phyloP scores from a whole-genome alignment of 139 green algal genomes.

The Pycnococcus provasolii region DNA sequence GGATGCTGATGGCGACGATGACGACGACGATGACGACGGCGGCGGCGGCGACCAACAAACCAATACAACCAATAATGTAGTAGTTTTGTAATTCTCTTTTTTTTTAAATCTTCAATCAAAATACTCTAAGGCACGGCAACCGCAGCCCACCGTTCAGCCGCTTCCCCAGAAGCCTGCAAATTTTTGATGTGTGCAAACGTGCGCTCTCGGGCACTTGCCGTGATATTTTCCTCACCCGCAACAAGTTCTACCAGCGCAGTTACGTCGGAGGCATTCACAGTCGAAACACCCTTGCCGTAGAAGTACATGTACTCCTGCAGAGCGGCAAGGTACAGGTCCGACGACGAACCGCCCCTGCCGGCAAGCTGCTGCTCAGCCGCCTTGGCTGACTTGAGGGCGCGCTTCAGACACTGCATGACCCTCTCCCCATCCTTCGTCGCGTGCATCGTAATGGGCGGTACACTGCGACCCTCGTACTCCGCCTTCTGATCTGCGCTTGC shows the following conservation, averaged over 20 bases:
- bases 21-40: too few relatives aligned
- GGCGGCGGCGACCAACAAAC: too few relatives aligned
- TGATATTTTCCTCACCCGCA: too few relatives aligned
- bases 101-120: too few relatives aligned
- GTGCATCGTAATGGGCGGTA: not conserved
- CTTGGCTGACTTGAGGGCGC: conserved; percentile 65
- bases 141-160: too few relatives aligned
- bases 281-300: conserved; percentile 29
- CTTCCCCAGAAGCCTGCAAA: too few relatives aligned
- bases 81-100: too few relatives aligned
- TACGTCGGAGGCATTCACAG: conserved; percentile 13
- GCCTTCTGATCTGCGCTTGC: not conserved
- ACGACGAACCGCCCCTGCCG: conserved; percentile 7
- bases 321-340: conserved; percentile 65
- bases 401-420: conserved; percentile 64
- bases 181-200: too few relatives aligned
- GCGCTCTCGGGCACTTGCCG: too few relatives aligned
- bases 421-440: conserved; percentile 29
- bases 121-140: too few relatives aligned
- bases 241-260: conserved; percentile 26
- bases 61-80: too few relatives aligned
- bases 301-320: conserved; percentile 57
- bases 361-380: conserved; percentile 60
- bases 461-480: not conserved
- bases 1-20: too few relatives aligned